Conservation (phyloP, 768 basidiomycete species). For the Tulasnella sp. region DNA sequence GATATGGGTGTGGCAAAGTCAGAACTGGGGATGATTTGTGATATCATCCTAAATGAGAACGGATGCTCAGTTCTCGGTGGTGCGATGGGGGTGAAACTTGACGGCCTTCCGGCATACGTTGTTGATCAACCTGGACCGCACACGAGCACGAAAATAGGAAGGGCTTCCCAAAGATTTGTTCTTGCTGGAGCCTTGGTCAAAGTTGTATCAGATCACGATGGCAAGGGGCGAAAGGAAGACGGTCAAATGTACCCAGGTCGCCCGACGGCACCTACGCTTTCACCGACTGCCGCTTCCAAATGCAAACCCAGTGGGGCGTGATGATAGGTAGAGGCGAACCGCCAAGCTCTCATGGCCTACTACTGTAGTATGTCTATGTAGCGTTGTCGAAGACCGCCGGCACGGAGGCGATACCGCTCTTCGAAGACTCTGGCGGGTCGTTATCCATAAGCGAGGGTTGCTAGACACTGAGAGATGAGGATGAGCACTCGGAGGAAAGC, state of each 20-base stretch:
- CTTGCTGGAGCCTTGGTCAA: constrained; percentile 34
- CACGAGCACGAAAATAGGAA: constrained; percentile 28
- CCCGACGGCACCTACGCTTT: constrained; percentile 5
- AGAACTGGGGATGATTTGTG: too few species aligned
- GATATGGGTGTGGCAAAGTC: too few species aligned
- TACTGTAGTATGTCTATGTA: constrained; percentile 42
- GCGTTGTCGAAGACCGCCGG: constrained; percentile 39
- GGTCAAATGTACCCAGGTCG: neutral
- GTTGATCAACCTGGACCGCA: constrained; percentile 31
- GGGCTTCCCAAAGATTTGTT: constrained; percentile 37
- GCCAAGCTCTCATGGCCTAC: constrained; percentile 32
- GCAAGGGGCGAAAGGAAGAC: neutral
- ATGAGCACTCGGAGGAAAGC: too few species aligned
- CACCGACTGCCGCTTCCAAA: neutral
- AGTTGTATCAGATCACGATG: constrained; percentile 31
- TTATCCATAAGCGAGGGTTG: too few species aligned
- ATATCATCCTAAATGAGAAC: constrained; percentile 38
- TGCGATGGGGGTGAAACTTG: constrained; percentile 30
- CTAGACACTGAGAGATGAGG: too few species aligned
- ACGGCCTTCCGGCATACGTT: too few species aligned
- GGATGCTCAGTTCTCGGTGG: constrained; percentile 33
- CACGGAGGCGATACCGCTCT: constrained; percentile 34
- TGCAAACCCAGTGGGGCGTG: too few species aligned
- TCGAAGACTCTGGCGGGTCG: constrained; percentile 36
- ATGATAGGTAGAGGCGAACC: constrained; percentile 40